Conservation (phyloP, 2,329 filamentous ascomycete genomes). For the Ceratocystis ficicola region DNA sequence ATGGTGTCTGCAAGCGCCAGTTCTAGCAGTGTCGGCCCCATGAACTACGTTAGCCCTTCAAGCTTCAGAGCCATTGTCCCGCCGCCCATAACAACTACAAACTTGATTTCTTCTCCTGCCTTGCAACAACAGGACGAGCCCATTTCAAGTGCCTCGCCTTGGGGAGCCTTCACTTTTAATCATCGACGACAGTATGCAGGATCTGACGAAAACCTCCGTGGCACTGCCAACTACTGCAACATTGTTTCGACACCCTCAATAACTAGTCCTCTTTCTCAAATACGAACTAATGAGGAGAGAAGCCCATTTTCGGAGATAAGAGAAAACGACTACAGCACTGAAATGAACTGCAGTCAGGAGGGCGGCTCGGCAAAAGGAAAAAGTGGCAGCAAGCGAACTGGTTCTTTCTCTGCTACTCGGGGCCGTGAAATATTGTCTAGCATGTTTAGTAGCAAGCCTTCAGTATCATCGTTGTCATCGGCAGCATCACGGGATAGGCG, state of each 20-base stretch:
- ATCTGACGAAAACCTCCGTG: neutral
- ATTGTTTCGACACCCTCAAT: neutral
- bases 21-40: neutral
- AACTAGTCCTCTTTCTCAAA: conserved; percentile 2
- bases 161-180: conserved; percentile 16
- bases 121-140: conserved; percentile 5
- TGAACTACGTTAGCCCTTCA: neutral
- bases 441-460: conserved; percentile 17
- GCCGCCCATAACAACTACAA: conserved; percentile 4
- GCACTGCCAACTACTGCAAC: neutral
- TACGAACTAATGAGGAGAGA: neutral
- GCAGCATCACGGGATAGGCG: neutral
- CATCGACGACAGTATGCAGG: conserved; percentile 9
- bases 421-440: conserved; percentile 18
- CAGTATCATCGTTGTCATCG: neutral
- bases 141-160: conserved; percentile 1
- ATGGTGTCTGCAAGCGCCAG: conserved; percentile 4
- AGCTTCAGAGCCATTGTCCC: neutral
- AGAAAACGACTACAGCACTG: conserved; percentile 12
- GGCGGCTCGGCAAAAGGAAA: neutral
- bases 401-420: conserved; percentile 4
- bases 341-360: neutral
- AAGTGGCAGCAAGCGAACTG: neutral
- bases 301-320: conserved; percentile 14
- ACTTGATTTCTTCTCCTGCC: neutral